phyloP scores from a whole-genome alignment of 2,329 filamentous ascomycete genomes.

The Stagonosporopsis chrysanthemi region DNA sequence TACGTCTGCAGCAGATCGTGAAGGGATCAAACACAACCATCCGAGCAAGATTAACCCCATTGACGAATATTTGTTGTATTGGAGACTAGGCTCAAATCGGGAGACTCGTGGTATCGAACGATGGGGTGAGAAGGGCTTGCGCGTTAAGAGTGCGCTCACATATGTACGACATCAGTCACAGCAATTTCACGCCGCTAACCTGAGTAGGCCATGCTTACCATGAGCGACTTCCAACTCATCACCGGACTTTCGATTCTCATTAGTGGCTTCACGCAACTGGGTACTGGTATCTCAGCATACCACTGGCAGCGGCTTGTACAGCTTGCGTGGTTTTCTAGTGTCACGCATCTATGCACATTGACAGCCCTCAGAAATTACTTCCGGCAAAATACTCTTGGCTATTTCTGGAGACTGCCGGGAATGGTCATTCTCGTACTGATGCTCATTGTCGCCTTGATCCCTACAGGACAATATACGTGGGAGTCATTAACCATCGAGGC shows the following conservation, averaged over 20 bases:
- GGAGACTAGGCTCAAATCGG: conserved; percentile 4
- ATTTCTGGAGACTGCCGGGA: conserved; percentile 18
- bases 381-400: background rate
- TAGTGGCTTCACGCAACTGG: conserved; percentile 24
- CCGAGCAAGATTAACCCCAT: conserved; percentile 7
- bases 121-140: conserved; percentile 7
- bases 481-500: background rate
- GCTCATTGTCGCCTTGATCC: conserved; percentile 16
- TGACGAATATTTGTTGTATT: conserved; percentile 6
- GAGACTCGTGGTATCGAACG: conserved; percentile 2
- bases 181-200: background rate
- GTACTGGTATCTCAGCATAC: conserved; percentile 23
- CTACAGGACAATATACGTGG: conserved; percentile 18
- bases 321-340: conserved; percentile 25
- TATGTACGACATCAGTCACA: background rate
- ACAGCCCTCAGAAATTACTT: conserved; percentile 10
- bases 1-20: background rate
- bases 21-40: conserved; percentile 2
- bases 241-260: conserved; percentile 26
- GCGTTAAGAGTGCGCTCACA: conserved; percentile 7
- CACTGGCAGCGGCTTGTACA: conserved; percentile 25
- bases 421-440: conserved; percentile 15
- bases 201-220: conserved; percentile 18
- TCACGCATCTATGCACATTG: conserved; percentile 22
- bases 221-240: conserved; percentile 27